A percentile compares a stretch with the other conserved stretches of the same genome.
Evolutionary conservation across 371 early-diverging fungal genomes (phyloP).

Genomic region (Mucor racemosus): DNA sequence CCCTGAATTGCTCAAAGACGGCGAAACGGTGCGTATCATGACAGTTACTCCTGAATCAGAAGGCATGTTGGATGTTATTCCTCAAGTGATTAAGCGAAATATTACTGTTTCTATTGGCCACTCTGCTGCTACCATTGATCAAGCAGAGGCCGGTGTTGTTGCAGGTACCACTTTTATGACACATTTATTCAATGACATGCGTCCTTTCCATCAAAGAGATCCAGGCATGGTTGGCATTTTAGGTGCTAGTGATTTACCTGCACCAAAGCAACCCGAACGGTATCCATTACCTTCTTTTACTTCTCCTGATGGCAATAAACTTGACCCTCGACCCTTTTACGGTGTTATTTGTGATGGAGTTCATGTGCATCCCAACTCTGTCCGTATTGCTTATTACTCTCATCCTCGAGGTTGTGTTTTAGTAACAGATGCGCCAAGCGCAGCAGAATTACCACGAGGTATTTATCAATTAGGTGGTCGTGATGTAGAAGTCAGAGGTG

Average conservation of each 20-base stretch:
- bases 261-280: constrained; percentile 30
- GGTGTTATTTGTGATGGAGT: constrained; percentile 85
- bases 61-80: constrained; percentile 71
- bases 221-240: constrained; percentile 79
- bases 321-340: constrained; percentile 75
- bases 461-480: constrained; percentile 69
- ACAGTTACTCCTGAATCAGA: constrained; percentile 82
- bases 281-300: constrained; percentile 42
- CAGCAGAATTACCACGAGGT: constrained; percentile 70
- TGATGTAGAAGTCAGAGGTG: constrained; percentile 50
- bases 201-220: constrained; percentile 81
- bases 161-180: constrained; percentile 73
- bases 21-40: constrained; percentile 61
- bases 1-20: constrained; percentile 35
- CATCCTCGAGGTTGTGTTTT: constrained; percentile 77
- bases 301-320: constrained; percentile 34
- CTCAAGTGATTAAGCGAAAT: constrained; percentile 62
- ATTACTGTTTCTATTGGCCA: constrained; percentile 74
- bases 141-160: constrained; percentile 67
- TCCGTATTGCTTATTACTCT: constrained; percentile 81
- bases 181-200: constrained; percentile 82
- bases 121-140: constrained; percentile 68
- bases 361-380: constrained; percentile 82
- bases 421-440: constrained; percentile 80
- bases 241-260: constrained; percentile 57